Evolutionary conservation across 306 rosid genomes (phyloP).

Genomic region (Castanea mollissima): DNA sequence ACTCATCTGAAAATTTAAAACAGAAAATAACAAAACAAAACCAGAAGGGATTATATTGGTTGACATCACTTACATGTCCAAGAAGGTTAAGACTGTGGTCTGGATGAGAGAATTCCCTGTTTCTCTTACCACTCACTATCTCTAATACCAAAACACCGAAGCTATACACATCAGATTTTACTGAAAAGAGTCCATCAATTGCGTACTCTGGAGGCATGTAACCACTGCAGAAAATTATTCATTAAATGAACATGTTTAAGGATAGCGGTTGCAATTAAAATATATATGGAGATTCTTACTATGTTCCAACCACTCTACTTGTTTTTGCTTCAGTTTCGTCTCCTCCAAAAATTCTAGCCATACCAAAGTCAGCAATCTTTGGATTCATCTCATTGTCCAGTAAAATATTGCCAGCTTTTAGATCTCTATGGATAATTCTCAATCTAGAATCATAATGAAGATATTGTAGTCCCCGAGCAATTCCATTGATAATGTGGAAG

Average conservation of each 20-base stretch:
- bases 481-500: constrained; percentile 22
- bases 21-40: neutral
- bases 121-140: constrained; percentile 48
- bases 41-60: neutral
- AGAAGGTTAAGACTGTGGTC: constrained; percentile 39
- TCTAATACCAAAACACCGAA: constrained; percentile 44
- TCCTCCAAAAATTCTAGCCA: constrained; percentile 47
- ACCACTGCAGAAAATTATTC: neutral
- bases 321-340: constrained; percentile 41
- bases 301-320: constrained; percentile 47
- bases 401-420: constrained; percentile 50
- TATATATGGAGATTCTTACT: constrained; percentile 29
- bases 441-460: constrained; percentile 32
- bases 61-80: constrained; percentile 33
- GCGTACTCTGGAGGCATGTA: neutral
- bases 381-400: constrained; percentile 49
- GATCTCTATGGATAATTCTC: constrained; percentile 39
- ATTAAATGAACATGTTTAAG: too few species aligned
- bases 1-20: neutral
- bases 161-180: neutral
- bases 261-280: too few species aligned
- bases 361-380: constrained; percentile 61
- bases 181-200: neutral
- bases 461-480: constrained; percentile 27
- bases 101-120: constrained; percentile 33